These are phyloP conservation scores for Didymella sp. DNA, from an alignment of 2,329 filamentous ascomycete species.

Conservation along the genomic window DNA sequence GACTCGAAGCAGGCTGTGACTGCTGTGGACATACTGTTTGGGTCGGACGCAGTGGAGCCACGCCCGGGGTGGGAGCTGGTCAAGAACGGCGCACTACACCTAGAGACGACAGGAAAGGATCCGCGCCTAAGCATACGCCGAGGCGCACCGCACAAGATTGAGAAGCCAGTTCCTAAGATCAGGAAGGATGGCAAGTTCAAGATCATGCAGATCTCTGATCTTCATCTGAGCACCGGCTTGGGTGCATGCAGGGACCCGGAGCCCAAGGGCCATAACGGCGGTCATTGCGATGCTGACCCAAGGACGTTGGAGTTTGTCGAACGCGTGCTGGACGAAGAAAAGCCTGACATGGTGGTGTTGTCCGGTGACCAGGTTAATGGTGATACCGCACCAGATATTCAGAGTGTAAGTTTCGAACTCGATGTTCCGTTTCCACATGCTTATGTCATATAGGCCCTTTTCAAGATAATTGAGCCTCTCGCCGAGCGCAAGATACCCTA, in stretches of 20 bases:
- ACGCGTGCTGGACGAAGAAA: slow-evolving; percentile 86
- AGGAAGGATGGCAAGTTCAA: slow-evolving; percentile 93
- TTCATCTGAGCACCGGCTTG: slow-evolving; percentile 90
- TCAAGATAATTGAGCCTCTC: slow-evolving; percentile 87
- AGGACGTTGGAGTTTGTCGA: slow-evolving; percentile 89
- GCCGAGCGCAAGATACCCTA: slow-evolving; percentile 90
- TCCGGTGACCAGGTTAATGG: slow-evolving; percentile 97
- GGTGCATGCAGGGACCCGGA: slow-evolving; percentile 87
- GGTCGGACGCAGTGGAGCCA: slow-evolving; percentile 89
- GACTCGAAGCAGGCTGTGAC: slow-evolving; percentile 79
- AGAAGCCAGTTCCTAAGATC: slow-evolving; percentile 78
- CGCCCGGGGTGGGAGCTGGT: slow-evolving; percentile 83
- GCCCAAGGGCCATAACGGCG: slow-evolving; percentile 73
- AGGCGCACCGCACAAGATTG: slow-evolving; percentile 68
- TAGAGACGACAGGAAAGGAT: slow-evolving; percentile 72
- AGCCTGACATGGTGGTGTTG: slow-evolving; percentile 88
- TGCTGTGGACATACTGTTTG: slow-evolving; percentile 84
- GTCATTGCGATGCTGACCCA: slow-evolving; percentile 87
- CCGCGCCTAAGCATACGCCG: slow-evolving; percentile 80
- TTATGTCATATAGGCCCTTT: slow-evolving; percentile 70
- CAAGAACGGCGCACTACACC: slow-evolving; percentile 67
- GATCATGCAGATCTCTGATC: slow-evolving; percentile 93
- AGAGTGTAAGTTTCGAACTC: slow-evolving; percentile 67
- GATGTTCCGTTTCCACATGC: slow-evolving; percentile 1
- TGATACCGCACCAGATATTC: slow-evolving; percentile 87